Percentiles rank a stretch among this genome's conserved stretches.
Conservation (phyloP, 768 basidiomycete species). For the Amanita polypyramis region DNA sequence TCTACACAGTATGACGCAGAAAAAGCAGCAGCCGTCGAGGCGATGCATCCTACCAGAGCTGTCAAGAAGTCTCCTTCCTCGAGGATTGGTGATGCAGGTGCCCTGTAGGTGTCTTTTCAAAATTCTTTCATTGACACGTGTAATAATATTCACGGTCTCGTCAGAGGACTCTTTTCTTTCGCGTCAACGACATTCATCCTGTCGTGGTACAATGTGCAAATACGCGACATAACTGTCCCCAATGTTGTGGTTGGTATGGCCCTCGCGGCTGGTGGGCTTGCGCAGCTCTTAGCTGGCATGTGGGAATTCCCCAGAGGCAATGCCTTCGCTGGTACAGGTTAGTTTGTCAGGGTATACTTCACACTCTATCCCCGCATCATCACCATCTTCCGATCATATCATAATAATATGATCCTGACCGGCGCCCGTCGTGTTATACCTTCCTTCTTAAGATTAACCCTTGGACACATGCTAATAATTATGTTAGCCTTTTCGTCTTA, state of each 20-base stretch:
- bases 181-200: constrained; percentile 77
- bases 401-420: too few species aligned
- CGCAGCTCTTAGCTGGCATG: constrained; percentile 82
- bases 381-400: too few species aligned
- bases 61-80: neutral
- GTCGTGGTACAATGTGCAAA: constrained; percentile 59
- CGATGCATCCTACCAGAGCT: neutral
- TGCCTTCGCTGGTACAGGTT: constrained; percentile 62
- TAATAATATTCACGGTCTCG: neutral
- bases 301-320: too few species aligned
- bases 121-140: too few species aligned
- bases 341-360: constrained; percentile 38
- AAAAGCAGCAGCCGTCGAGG: neutral
- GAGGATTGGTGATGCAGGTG: constrained; percentile 42
- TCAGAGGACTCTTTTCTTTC: constrained; percentile 72
- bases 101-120: constrained; percentile 42
- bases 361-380: too few species aligned
- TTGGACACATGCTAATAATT: constrained; percentile 4
- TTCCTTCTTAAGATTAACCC: too few species aligned
- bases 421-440: too few species aligned
- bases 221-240: constrained; percentile 39
- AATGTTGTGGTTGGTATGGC: constrained; percentile 85
- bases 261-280: constrained; percentile 73
- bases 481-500: constrained; percentile 66
- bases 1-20: neutral